Base-by-base conservation (phyloP, 2,329 filamentous ascomycete genomes). In the Sporothrix pallida region DNA sequence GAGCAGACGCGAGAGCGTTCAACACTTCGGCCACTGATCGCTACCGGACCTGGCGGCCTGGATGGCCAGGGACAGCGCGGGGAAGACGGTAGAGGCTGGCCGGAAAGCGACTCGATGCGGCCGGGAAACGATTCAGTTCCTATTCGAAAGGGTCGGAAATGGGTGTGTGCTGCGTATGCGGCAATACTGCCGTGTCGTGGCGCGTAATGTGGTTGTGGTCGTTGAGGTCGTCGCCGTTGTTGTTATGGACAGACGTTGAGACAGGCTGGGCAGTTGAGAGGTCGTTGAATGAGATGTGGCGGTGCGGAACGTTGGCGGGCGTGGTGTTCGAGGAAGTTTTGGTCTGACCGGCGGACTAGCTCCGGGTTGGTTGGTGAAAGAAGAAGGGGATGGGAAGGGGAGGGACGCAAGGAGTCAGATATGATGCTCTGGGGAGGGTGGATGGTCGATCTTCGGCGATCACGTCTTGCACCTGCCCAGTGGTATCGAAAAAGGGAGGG, bases 261-360 rank as follows among this genome's bases (percentile, higher is more conserved):
- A 31, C 20, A 17, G 63, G 23, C 12, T 26, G 17, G 5, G 20
- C 46, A 3, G 17, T 37, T 50, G 44, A 48, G 26, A 52, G 9
- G 44, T 50, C 23, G 46, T 52, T 31, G 65, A n/a, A n/a, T 23
- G 63, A 67, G 48, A 20, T 70, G 67, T 70, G 67, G 67, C 48
- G 67, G 67, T 70, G 67, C 67, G 50, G 5, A 31, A 52, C 31
- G 65, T 52, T 68, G 46, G 44, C 46, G 46, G 44, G n/a, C 23
- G 44, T 68, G 65, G 44, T 70, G 67, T 31, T 54, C 17, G 17
- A 70, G 13, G 48, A 31, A 69, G 65, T 37, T 68, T 50, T 31
- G 63, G 63, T 23, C 46, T 68, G 44, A 37, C 44, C 23, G 65
- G 44, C 65, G 23, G 63, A 48, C 46, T 31, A 68, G 65, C 26